Percentiles rank a stretch among this genome's conserved stretches.
phyloP scores from a whole-genome alignment of 176 grass and related monocot genomes.

The sorghum (Sorghum bicolor) region DNA sequence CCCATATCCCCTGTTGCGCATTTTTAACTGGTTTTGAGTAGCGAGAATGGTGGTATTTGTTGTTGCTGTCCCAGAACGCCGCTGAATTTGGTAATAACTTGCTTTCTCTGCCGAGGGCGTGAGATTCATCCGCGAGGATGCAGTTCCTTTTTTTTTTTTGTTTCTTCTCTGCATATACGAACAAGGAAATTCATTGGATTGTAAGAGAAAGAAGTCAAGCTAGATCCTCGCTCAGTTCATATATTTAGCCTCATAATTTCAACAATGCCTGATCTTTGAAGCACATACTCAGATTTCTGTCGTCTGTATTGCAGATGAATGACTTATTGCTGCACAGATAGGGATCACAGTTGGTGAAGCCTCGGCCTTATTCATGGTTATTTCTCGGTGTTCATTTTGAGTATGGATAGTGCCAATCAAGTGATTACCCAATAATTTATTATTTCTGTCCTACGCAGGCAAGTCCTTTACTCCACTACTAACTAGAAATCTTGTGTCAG shows the following conservation, averaged over 20 bases:
- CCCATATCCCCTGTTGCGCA: neutral
- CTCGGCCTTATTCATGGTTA: constrained; percentile 39
- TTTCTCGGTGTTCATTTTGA: constrained; percentile 48
- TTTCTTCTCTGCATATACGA: constrained; percentile 16
- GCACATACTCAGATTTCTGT: constrained; percentile 43
- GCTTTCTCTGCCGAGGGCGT: neutral
- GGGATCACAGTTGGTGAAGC: constrained; percentile 35
- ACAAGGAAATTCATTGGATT: neutral
- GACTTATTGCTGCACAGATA: constrained; percentile 35
- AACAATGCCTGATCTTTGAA: constrained; percentile 34
- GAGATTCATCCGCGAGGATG: neutral
- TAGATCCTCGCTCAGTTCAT: constrained; percentile 41
- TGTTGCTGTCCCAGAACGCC: neutral
- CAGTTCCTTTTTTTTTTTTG: neutral
- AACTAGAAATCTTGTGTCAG: neutral
- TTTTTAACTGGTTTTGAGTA: neutral
- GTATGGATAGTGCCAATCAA: constrained; percentile 43
- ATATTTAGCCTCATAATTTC: neutral
- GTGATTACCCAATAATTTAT: constrained; percentile 2
- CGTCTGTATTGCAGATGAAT: constrained; percentile 28
- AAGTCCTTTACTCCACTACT: neutral
- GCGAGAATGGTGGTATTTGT: neutral
- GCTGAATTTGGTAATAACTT: neutral
- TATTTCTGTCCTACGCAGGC: neutral
- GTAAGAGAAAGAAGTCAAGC: constrained; percentile 37